A percentile compares a stretch with the other conserved stretches of the same genome.
phyloP scores from a whole-genome alignment of 305 asterid species.

The Lippia alba region DNA sequence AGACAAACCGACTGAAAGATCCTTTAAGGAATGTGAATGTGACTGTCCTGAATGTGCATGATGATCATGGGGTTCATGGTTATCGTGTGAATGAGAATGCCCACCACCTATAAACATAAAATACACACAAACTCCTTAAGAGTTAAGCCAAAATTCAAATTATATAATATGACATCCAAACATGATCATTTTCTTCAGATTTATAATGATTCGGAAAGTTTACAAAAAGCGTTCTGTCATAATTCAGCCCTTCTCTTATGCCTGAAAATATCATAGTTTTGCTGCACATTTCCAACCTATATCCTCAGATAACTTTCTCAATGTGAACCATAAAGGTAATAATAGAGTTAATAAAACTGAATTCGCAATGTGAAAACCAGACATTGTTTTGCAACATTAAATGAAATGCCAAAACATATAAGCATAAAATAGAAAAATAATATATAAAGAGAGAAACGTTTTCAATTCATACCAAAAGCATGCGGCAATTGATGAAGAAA shows the following conservation, averaged over 20 bases:
- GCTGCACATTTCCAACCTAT: background rate
- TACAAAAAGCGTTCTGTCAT: background rate
- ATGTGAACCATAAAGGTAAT: too few species aligned
- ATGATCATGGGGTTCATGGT: slow-evolving; percentile 56
- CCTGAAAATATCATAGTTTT: background rate
- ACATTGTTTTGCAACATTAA: too few species aligned
- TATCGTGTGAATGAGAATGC: slow-evolving; percentile 84
- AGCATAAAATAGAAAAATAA: slow-evolving; percentile 20
- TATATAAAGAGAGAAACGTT: slow-evolving; percentile 13
- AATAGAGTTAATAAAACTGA: too few species aligned
- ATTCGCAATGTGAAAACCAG: slow-evolving; percentile 4
- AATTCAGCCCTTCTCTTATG: too few species aligned
- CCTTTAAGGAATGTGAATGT: slow-evolving; percentile 89
- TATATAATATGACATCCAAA: slow-evolving; percentile 8
- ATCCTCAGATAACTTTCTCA: background rate
- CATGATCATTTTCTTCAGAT: slow-evolving; percentile 10
- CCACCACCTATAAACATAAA: slow-evolving; percentile 70
- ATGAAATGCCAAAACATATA: slow-evolving; percentile 1
- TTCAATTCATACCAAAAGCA: slow-evolving; percentile 81
- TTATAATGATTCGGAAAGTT: background rate
- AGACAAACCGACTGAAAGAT: slow-evolving; percentile 89
- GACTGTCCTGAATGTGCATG: slow-evolving; percentile 60
- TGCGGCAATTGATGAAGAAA: slow-evolving; percentile 99
- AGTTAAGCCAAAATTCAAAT: background rate
- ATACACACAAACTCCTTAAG: slow-evolving; percentile 11